Conservation (phyloP, 1,284 basidiomycete genomes). For the Paramarasmius palmivorus region DNA sequence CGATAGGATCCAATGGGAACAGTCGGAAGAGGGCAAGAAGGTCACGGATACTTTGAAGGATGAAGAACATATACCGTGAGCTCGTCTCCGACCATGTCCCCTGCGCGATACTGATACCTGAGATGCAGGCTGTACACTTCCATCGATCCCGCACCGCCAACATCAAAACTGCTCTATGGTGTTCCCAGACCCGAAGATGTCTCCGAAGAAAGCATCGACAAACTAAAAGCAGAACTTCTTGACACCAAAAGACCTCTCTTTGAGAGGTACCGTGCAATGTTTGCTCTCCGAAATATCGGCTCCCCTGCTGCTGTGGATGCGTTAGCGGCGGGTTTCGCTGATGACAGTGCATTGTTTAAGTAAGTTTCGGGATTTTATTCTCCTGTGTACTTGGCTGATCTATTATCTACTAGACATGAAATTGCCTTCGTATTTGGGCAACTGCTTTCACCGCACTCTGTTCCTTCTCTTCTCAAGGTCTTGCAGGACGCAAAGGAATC, state of each 20-base stretch:
- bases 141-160: conserved; percentile 92
- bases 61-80: conserved; percentile 40
- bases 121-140: conserved; percentile 71
- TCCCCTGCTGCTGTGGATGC: conserved; percentile 83
- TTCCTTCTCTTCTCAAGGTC: conserved; percentile 83
- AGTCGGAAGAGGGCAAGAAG: conserved; percentile 68
- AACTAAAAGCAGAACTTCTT: conserved; percentile 70
- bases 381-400: neutral
- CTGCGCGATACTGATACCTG: neutral
- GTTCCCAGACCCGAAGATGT: conserved; percentile 49
- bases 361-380: conserved; percentile 34
- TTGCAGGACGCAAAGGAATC: conserved; percentile 77
- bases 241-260: conserved; percentile 79
- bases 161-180: conserved; percentile 59
- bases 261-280: conserved; percentile 97
- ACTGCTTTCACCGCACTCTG: conserved; percentile 85
- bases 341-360: conserved; percentile 92
- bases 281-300: conserved; percentile 91
- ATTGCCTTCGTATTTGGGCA: conserved; percentile 99
- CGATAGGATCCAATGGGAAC: conserved; percentile 93
- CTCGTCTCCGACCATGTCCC: conserved; percentile 3
- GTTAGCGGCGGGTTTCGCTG: conserved; percentile 86
- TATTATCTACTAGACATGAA: conserved; percentile 72
- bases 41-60: conserved; percentile 37
- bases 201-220: conserved; percentile 47